phyloP scores from a whole-genome alignment of 2,329 filamentous ascomycete genomes.

The Fusarium sp. region DNA sequence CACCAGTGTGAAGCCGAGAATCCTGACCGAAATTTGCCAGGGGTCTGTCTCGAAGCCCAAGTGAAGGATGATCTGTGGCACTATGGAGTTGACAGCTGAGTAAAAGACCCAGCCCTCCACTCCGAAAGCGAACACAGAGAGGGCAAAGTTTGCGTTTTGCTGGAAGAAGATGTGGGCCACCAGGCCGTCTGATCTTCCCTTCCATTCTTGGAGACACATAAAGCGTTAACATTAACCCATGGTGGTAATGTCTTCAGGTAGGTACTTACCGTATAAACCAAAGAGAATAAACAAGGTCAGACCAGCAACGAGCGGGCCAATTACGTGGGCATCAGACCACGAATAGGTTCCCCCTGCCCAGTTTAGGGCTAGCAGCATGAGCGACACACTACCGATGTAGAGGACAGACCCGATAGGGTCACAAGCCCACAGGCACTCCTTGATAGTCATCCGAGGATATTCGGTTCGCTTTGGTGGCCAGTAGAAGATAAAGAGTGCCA shows the following conservation, averaged over 20 bases:
- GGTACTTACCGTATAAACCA: constrained; percentile 9
- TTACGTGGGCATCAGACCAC: constrained; percentile 8
- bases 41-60: constrained; percentile 10
- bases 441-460: constrained; percentile 3
- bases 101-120: constrained; percentile 14
- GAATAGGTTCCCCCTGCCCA: constrained; percentile 6
- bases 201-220: background rate
- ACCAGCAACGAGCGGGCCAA: constrained; percentile 3
- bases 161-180: constrained; percentile 12
- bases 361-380: constrained; percentile 12
- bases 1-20: constrained; percentile 9
- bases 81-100: constrained; percentile 11
- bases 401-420: constrained; percentile 14
- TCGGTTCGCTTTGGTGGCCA: constrained; percentile 13
- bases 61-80: constrained; percentile 10
- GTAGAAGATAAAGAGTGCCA: constrained; percentile 6
- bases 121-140: constrained; percentile 10
- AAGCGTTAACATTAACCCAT: background rate
- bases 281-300: constrained; percentile 2
- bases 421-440: constrained; percentile 4
- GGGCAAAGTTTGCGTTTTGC: constrained; percentile 14
- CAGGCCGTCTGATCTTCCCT: constrained; percentile 8
- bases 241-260: background rate
- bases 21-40: constrained; percentile 9
- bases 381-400: constrained; percentile 7